Evolutionary conservation across 768 basidiomycete species (phyloP).

Genomic region (Mycena crocata): DNA sequence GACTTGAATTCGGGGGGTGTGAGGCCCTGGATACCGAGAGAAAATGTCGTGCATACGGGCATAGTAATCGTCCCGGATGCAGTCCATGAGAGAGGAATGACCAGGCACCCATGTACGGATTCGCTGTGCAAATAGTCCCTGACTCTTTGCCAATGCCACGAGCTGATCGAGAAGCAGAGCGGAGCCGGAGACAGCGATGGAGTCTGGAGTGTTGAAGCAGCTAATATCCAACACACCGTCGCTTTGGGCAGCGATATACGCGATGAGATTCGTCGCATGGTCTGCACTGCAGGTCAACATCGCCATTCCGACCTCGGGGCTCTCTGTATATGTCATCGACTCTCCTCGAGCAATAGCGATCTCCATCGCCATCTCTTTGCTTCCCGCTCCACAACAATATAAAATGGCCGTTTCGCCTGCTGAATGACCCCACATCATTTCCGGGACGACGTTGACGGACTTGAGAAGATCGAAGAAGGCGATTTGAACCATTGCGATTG

Average conservation of each 20-base stretch:
- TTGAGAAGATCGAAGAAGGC: slow-evolving; percentile 46
- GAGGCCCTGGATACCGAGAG: slow-evolving; percentile 21
- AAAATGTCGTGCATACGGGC: slow-evolving; percentile 23
- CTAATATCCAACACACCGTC: slow-evolving; percentile 39
- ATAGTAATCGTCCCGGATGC: slow-evolving; percentile 31
- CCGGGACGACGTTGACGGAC: slow-evolving; percentile 40
- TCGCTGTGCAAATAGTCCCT: slow-evolving; percentile 40
- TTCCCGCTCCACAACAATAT: slow-evolving; percentile 47
- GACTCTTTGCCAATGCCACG: slow-evolving; percentile 34
- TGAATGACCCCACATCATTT: slow-evolving; percentile 48
- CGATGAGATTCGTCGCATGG: slow-evolving; percentile 14
- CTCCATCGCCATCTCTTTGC: slow-evolving; percentile 45
- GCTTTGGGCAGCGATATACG: background rate
- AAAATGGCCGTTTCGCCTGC: slow-evolving; percentile 50
- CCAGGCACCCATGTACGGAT: slow-evolving; percentile 42
- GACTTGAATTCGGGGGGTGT: slow-evolving; percentile 19
- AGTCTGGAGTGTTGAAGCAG: slow-evolving; percentile 45
- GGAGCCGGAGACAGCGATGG: slow-evolving; percentile 43
- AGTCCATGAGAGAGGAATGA: slow-evolving; percentile 45
- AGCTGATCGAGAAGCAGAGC: slow-evolving; percentile 33
- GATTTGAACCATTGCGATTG: slow-evolving; percentile 49
- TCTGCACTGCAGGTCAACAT: slow-evolving; percentile 40
- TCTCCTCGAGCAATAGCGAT: slow-evolving; percentile 47
- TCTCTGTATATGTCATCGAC: slow-evolving; percentile 35
- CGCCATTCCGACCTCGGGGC: slow-evolving; percentile 43